A percentile compares a stretch with the other conserved stretches of the same genome.
These are phyloP conservation scores for Penicillium taxi DNA, from an alignment of 495 filamentous ascomycete genomes.

Conservation along the genomic window DNA sequence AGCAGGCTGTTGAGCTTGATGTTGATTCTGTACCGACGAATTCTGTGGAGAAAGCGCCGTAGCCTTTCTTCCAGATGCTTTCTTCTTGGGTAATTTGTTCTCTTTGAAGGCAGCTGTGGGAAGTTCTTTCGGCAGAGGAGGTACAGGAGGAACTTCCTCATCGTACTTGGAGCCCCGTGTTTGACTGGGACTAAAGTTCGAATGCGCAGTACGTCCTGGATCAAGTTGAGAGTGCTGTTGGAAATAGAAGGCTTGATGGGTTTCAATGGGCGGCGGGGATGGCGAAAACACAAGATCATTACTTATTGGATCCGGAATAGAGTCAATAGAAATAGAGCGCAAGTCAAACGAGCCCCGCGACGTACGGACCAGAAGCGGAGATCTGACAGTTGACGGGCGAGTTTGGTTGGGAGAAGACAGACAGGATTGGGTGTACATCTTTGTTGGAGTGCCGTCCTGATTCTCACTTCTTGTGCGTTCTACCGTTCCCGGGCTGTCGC, in stretches of 20 bases:
- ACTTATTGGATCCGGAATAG: slow-evolving; percentile 4
- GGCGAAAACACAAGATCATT: slow-evolving; percentile 15
- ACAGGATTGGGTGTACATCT: slow-evolving; percentile 12
- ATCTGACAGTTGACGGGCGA: slow-evolving; percentile 15
- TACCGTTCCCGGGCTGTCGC: slow-evolving; percentile 35
- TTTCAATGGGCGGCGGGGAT: slow-evolving; percentile 16
- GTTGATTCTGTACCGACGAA: slow-evolving; percentile 2
- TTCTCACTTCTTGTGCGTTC: slow-evolving; percentile 20
- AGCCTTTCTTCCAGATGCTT: slow-evolving; percentile 3
- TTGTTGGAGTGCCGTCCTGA: slow-evolving; percentile 5
- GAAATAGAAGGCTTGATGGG: slow-evolving; percentile 19
- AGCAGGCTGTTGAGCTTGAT: slow-evolving; percentile 13
- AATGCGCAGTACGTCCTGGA: slow-evolving; percentile 15
- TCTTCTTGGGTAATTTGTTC: slow-evolving; percentile 25
- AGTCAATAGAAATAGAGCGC: slow-evolving; percentile 11
- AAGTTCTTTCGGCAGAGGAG: slow-evolving; percentile 37
- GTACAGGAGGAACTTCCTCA: slow-evolving; percentile 38
- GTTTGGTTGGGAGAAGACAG: slow-evolving; percentile 10
- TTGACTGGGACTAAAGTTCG: slow-evolving; percentile 12
- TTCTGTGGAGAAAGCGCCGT: slow-evolving; percentile 7
- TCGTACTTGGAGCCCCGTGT: slow-evolving; percentile 18
- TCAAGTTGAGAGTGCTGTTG: slow-evolving; percentile 17
- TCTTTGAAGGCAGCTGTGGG: slow-evolving; percentile 28
- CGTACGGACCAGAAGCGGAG: slow-evolving; percentile 19
- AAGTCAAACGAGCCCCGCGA: slow-evolving; percentile 19